Evolutionary conservation across 768 basidiomycete genomes (phyloP), one percentile per base, ranked within the genome.

Genomic region (Floccularia luteovirens): DNA sequence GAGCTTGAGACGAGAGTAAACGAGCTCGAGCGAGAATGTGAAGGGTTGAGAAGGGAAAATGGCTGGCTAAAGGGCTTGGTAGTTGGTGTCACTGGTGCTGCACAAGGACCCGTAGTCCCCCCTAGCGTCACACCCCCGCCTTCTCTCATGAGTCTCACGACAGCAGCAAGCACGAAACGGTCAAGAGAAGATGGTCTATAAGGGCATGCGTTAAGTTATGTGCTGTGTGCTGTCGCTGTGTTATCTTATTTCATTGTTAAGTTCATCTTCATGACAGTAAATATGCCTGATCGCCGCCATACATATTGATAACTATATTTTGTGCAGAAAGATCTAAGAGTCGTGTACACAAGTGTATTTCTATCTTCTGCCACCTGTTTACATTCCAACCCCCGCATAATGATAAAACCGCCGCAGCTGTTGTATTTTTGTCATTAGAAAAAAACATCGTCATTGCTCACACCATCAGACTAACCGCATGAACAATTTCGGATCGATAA

Each of bases 1-100:
- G 90, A 93, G 54, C 70, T 94, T 12, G 86, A 90, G 55, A 66
- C 66, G 0, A 76, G 82, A 38, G 88, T 93, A 11, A 69, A 63
- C 40, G 87, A 87, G 52, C 71, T 96, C 11, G 92, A 96, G 65
- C 75, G 85, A 58, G 90, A 94, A 61, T 92, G 92, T 59, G 91
- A 94, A 59, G 79, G 76, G 0, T 68, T 93, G 36, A 70, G 89
- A 35, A 71, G 87, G 43, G 91, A 96, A 66, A 96, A 96, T 52
- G 85, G 86, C 1, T 94, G 90, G 90, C 58, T 94, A 48, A 88
- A 91, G 62, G 87, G 90, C 0, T 62, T 94, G 11, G 88, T 94
- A 4, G 88, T 92, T 2, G 86, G 87, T 21, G 85, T 90, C 10
- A 90, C 89, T 0, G 85, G 86, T 16, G 85, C 75, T 24, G 79